A percentile compares a stretch with the other conserved stretches of the same genome.
Conservation (phyloP, 352 stramenopile genomes). For the Phytopythium mirpurense region DNA sequence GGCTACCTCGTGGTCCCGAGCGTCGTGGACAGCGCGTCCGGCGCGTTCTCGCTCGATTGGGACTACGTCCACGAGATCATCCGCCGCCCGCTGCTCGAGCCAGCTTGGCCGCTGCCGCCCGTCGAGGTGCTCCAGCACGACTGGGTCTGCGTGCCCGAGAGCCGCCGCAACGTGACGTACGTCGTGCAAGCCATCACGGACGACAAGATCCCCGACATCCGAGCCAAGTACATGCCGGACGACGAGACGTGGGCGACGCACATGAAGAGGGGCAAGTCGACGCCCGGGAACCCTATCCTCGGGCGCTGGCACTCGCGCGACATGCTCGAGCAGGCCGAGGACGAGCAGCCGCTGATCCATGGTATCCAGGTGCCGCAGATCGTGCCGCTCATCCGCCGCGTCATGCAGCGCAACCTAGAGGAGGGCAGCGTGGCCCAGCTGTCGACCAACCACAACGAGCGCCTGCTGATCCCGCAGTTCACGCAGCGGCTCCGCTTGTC, state of each 20-base stretch:
- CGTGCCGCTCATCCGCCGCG: conserved; percentile 73
- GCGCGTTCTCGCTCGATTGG: conserved; percentile 50
- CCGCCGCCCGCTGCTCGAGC: conserved; percentile 48
- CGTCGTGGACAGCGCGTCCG: conserved; percentile 17
- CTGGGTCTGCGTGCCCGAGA: conserved; percentile 71
- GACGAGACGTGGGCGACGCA: conserved; percentile 43
- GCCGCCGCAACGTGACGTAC: conserved; percentile 70
- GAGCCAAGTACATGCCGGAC: conserved; percentile 37
- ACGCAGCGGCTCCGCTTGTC: conserved; percentile 56
- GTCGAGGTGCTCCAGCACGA: conserved; percentile 19
- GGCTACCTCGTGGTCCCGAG: conserved; percentile 78
- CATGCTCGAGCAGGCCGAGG: conserved; percentile 51
- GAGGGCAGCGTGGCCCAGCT: conserved; percentile 49
- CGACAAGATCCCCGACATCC: conserved; percentile 39
- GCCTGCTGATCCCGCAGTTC: conserved; percentile 63
- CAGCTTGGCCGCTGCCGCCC: conserved; percentile 56
- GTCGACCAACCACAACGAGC: conserved; percentile 76
- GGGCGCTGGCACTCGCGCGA: conserved; percentile 71
- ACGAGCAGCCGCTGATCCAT: conserved; percentile 57
- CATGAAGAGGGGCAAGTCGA: conserved; percentile 61
- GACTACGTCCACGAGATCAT: conserved; percentile 59
- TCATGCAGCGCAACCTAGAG: conserved; percentile 74
- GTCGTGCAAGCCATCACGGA: conserved; percentile 38
- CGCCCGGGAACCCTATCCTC: conserved; percentile 65
- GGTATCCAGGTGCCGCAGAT: conserved; percentile 69